A percentile compares a stretch with the other conserved stretches of the same genome.
phyloP scores from a whole-genome alignment of 805 yeast species.

The Cyberlindnera meyerae region DNA sequence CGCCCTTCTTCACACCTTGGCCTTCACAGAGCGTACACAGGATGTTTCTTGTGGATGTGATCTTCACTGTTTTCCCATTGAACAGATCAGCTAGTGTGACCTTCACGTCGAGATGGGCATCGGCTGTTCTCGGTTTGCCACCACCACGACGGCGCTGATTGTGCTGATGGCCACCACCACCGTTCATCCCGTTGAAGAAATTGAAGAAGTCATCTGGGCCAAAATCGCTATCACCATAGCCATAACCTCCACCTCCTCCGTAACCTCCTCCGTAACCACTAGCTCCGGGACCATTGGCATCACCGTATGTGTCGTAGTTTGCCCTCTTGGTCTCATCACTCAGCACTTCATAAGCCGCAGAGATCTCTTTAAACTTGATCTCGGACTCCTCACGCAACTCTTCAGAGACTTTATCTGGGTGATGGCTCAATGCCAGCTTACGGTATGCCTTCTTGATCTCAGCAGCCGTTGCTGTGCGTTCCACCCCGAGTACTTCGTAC shows the following conservation, averaged over 20 bases:
- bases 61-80: conserved; percentile 75
- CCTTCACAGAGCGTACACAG: conserved; percentile 75
- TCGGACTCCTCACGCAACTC: conserved; percentile 69
- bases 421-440: conserved; percentile 73
- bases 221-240: conserved; percentile 30
- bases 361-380: conserved; percentile 72
- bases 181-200: conserved; percentile 39
- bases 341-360: conserved; percentile 80
- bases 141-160: too few species aligned
- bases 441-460: conserved; percentile 86
- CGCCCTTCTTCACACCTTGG: conserved; percentile 61
- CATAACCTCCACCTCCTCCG: not conserved
- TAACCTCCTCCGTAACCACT: conserved; percentile 34
- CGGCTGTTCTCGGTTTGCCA: conserved; percentile 43
- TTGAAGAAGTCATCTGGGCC: conserved; percentile 73
- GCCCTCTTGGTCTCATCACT: conserved; percentile 61
- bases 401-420: conserved; percentile 83
- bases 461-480: conserved; percentile 52
- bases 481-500: conserved; percentile 71
- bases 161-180: too few species aligned
- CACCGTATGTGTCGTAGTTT: conserved; percentile 57
- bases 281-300: conserved; percentile 30
- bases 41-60: conserved; percentile 65
- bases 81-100: conserved; percentile 70
- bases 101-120: conserved; percentile 60